These are phyloP conservation scores for Gracilaria gracilis DNA, from an alignment of 23 red algal species.

Conservation along the genomic window DNA sequence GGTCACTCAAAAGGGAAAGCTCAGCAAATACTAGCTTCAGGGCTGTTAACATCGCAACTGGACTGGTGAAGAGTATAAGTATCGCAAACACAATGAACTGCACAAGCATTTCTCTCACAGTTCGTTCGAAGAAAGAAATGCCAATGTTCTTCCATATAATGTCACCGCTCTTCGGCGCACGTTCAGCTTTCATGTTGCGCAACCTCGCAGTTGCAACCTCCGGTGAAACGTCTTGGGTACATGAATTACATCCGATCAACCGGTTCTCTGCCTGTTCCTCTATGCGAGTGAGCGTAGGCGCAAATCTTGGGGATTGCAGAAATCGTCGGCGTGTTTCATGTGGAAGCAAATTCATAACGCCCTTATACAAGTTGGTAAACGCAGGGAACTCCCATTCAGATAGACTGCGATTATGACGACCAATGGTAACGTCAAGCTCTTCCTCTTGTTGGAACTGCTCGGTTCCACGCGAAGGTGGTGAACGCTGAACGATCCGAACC, in stretches of 20 bases:
- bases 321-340: constrained; percentile 22
- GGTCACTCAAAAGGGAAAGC: constrained; percentile 74
- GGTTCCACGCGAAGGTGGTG: background rate
- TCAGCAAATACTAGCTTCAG: constrained; percentile 76
- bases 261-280: constrained; percentile 30
- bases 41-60: constrained; percentile 84
- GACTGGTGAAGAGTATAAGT: constrained; percentile 85
- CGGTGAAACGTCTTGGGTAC: background rate
- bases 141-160: constrained; percentile 88
- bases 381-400: constrained; percentile 54
- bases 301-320: constrained; percentile 27
- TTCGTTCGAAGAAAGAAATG: constrained; percentile 82
- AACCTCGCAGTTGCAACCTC: constrained; percentile 61
- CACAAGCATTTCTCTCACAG: constrained; percentile 76
- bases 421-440: constrained; percentile 22
- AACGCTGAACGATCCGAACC: constrained; percentile 26
- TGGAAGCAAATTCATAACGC: constrained; percentile 50
- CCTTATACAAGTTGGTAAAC: constrained; percentile 55
- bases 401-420: constrained; percentile 29
- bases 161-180: constrained; percentile 82
- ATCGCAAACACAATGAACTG: constrained; percentile 77
- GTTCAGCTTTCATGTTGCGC: constrained; percentile 79
- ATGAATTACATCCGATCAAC: constrained; percentile 18
- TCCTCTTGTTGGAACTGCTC: background rate
- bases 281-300: constrained; percentile 4